phyloP scores from a whole-genome alignment of 2,329 filamentous ascomycete genomes.

The Fusarium sp. region DNA sequence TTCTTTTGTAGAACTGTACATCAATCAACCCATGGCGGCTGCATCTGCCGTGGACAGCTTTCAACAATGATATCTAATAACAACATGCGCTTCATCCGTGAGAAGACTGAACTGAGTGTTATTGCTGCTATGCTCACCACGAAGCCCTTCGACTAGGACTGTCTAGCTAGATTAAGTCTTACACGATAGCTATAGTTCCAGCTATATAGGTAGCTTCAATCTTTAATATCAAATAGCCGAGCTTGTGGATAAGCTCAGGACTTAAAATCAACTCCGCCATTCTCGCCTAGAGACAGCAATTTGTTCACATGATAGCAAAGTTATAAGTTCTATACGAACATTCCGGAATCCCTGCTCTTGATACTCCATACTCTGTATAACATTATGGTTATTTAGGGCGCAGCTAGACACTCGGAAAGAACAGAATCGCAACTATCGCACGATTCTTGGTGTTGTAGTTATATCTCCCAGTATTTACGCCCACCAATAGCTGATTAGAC shows the following conservation, averaged over 20 bases:
- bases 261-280: background rate
- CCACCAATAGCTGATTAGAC: background rate
- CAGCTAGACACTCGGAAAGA: background rate
- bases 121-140: background rate
- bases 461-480: background rate
- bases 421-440: background rate
- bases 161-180: no score
- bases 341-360: background rate
- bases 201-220: background rate
- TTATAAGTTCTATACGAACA: background rate
- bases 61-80: slow-evolving; percentile 33
- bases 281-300: background rate
- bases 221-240: background rate
- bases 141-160: background rate
- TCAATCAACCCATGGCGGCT: slow-evolving; percentile 46
- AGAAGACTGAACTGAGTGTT: background rate
- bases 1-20: slow-evolving; percentile 54
- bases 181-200: background rate
- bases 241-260: background rate
- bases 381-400: background rate
- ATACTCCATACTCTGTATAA: background rate
- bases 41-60: slow-evolving; percentile 34
- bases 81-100: slow-evolving; percentile 3
- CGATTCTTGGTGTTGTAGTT: background rate
- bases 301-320: background rate